phyloP scores from a whole-genome alignment of 2,329 filamentous ascomycete genomes.

The Zymoseptoria tritici region DNA sequence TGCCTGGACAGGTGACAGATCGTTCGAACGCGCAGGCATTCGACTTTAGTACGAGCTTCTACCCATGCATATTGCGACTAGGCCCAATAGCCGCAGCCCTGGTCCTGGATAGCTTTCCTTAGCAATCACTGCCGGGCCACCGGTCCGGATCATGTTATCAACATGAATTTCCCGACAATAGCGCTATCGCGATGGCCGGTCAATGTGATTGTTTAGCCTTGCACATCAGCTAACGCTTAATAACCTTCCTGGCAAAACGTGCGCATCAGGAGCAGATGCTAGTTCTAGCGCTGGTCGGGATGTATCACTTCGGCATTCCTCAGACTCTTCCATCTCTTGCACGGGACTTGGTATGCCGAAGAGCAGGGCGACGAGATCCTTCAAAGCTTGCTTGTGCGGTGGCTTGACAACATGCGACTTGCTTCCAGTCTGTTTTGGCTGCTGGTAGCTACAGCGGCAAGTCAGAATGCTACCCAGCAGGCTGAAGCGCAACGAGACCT shows the following conservation, averaged over 20 bases:
- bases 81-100: background rate
- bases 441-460: slow-evolving; percentile 3
- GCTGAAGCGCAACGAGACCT: slow-evolving; percentile 6
- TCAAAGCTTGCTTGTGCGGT: background rate
- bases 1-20: background rate
- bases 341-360: background rate
- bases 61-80: background rate
- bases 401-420: slow-evolving; percentile 6
- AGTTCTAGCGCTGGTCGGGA: background rate
- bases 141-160: background rate
- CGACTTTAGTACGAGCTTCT: background rate
- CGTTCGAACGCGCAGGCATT: background rate
- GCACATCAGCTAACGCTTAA: too few relatives aligned
- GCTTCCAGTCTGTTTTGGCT: slow-evolving; percentile 5
- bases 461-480: slow-evolving; percentile 10
- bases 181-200: background rate
- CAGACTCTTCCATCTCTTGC: background rate
- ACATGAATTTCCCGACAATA: background rate
- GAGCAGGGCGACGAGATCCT: background rate
- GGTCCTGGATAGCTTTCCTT: background rate
- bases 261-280: background rate
- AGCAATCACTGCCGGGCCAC: background rate
- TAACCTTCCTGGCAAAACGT: too few relatives aligned
- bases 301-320: background rate
- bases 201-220: background rate